Percentiles rank a stretch among this genome's conserved stretches.
phyloP scores from a whole-genome alignment of 306 rosid species.

The Prunus padus region DNA sequence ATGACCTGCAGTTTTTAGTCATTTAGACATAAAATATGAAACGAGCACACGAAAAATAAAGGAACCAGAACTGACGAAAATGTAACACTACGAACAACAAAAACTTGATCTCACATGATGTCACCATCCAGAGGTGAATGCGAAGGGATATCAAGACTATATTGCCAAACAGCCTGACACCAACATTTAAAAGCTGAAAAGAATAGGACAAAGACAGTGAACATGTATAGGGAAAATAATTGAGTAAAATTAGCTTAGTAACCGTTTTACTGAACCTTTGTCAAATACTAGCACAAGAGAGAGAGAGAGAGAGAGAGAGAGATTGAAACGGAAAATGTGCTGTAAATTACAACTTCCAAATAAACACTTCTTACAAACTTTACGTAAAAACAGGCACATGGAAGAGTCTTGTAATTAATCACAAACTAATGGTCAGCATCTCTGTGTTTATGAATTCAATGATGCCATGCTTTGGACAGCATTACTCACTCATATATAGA shows the following conservation, averaged over 20 bases:
- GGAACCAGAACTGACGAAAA: constrained; percentile 11
- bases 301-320: neutral
- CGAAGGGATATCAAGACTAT: constrained; percentile 69
- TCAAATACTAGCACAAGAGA: neutral
- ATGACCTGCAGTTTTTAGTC: constrained; percentile 68
- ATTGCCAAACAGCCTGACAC: constrained; percentile 97
- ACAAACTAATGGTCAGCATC: neutral
- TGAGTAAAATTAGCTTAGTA: neutral
- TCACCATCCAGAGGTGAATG: constrained; percentile 63
- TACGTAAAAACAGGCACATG: neutral
- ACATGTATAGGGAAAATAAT: neutral
- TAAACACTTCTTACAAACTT: neutral
- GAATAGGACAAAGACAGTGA: constrained; percentile 23
- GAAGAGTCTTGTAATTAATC: neutral
- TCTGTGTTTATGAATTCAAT: neutral
- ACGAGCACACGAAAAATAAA: constrained; percentile 14
- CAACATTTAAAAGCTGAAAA: constrained; percentile 95
- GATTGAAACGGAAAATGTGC: neutral
- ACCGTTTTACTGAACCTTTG: neutral
- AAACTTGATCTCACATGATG: constrained; percentile 75
- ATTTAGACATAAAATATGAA: constrained; percentile 33
- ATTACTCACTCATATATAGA: neutral
- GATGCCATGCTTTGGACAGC: neutral
- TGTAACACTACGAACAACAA: neutral
- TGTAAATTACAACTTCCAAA: neutral